Evolutionary conservation across 306 rosid genomes (phyloP), one percentile per base, ranked within the genome.

Genomic region (Inga leiocalycina): DNA sequence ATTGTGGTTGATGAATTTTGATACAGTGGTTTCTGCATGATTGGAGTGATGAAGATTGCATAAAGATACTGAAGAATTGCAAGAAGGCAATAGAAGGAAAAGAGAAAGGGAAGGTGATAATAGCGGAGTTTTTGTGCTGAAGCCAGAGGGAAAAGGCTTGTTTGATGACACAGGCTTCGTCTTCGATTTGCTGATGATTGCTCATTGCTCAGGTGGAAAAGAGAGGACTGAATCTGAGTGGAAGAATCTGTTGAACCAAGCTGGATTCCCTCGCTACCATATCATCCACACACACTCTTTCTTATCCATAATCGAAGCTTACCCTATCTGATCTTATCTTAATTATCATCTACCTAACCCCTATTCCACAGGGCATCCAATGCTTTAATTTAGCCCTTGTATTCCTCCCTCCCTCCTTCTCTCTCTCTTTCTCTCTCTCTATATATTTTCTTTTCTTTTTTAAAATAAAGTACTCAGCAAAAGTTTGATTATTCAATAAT

Each of bases 21-120:
- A 74, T 20, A 74, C 56, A 86, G 92, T 78, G 85, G 89, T 19
- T 89, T 51, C 7, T 89, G 57, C 92, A 87, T 16, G 82, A 85
- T 46, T 87, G 90, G 90, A 76, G 81, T 22, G 89, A 87, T 49
- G 74, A 88, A 62, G 57, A 86, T 2, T 84, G 89, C 77, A 65
- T 81, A 20, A 79, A 71, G 37, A 86, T 86, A 52, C 45, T 86
- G 66, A 27, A 76, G 71, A 84, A 82, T 5, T 80, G 81, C 52
- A 51, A 10, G 35, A 84, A 84, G 45, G 89, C 84, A 16, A 76
- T 89, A 17, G 30, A 27, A 27, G 24, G 54, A 0, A 54, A 80
- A n/a, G 71, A 71, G 16, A 56, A 5, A 22, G 86, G 87, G 41
- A 87, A 87, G 44, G 41, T 87, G 1, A 77, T 87, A 1, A 80